Evolutionary conservation across 2,329 filamentous ascomycete genomes (phyloP), one percentile per base, ranked within the genome.

Genomic region (Fusarium torulosum): DNA sequence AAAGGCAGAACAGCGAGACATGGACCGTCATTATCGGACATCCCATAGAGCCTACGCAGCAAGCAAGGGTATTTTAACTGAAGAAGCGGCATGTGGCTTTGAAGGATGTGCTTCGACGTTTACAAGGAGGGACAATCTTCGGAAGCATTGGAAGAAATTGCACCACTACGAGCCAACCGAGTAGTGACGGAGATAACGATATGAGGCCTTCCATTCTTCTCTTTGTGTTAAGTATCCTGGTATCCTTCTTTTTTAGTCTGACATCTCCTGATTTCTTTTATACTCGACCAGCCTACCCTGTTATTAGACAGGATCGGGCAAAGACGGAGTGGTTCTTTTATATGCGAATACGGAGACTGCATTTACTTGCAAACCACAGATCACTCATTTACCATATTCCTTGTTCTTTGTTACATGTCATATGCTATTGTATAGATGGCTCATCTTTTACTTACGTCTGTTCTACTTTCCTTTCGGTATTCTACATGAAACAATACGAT

Each of bases 11-110:
- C 49, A 67, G 31, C 63, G 72, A 4, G 72, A 74, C 57, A 69
- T 74, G 70, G 37, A 72, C 21, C 63, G 72, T 15, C 72, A 74
- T 45, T 74, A 74, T 40, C 25, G 21, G n/a, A 50, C 5, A 13
- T 27, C 40, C n/a, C 72, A 74, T 17, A 54, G 21, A 25, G 19
- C 14, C 3, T 70, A 53, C 27, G 72, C 72, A 7, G 38, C 19
- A 6, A 25, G 17, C 13, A 41, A 50, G 25, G 63, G 63, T 7
- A 44, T 70, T 5, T 3, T 35, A 9, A 31, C 42, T 6, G 59
- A 64, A 4, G 41, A 49, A 1, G 17, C 14, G 6, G 3, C 1
- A 1, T 74, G 72, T 11, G 37, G 54, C 0, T 38, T 37, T 8
- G 27, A 42, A 10, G 35, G 15, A 4, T 74, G 72, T 11, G 0